Evolutionary conservation across 2,329 filamentous ascomycete species (phyloP).

Genomic region (Paraphoma chrysanthemicola): DNA sequence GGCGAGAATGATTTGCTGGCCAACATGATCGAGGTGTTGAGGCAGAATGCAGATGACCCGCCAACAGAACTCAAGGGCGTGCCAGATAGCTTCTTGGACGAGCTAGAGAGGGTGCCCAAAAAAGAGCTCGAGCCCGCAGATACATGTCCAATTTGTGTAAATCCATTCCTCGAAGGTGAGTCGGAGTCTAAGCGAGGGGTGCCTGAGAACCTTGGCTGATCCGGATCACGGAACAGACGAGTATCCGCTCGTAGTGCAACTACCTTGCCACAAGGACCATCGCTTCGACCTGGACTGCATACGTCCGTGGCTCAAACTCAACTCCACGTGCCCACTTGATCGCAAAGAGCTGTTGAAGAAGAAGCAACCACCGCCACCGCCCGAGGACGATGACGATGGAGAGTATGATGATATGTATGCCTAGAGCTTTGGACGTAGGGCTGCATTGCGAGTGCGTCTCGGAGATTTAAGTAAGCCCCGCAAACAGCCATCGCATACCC

Average conservation of each 20-base stretch:
- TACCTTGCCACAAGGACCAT: slow-evolving; percentile 68
- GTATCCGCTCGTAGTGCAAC: slow-evolving; percentile 68
- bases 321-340: slow-evolving; percentile 69
- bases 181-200: slow-evolving; percentile 1
- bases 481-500: background rate
- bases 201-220: slow-evolving; percentile 21
- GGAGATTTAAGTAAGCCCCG: slow-evolving; percentile 2
- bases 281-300: slow-evolving; percentile 71
- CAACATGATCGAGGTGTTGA: slow-evolving; percentile 62
- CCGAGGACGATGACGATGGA: slow-evolving; percentile 60
- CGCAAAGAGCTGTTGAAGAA: slow-evolving; percentile 64
- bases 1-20: slow-evolving; percentile 55
- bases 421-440: slow-evolving; percentile 24
- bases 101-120: slow-evolving; percentile 65
- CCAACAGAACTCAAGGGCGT: slow-evolving; percentile 67
- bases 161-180: slow-evolving; percentile 65
- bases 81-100: slow-evolving; percentile 66
- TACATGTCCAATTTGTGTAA: slow-evolving; percentile 66
- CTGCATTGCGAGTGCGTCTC: slow-evolving; percentile 12
- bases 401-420: slow-evolving; percentile 61
- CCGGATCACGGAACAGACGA: slow-evolving; percentile 48
- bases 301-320: slow-evolving; percentile 68
- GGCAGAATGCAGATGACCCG: slow-evolving; percentile 64
- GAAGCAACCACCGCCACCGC: slow-evolving; percentile 50
- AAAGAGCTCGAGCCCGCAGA: slow-evolving; percentile 60